A percentile compares a stretch with the other conserved stretches of the same genome.
These are phyloP conservation scores for Breviolum minutum DNA, from an alignment of 73 alveolate species.

Conservation along the genomic window DNA sequence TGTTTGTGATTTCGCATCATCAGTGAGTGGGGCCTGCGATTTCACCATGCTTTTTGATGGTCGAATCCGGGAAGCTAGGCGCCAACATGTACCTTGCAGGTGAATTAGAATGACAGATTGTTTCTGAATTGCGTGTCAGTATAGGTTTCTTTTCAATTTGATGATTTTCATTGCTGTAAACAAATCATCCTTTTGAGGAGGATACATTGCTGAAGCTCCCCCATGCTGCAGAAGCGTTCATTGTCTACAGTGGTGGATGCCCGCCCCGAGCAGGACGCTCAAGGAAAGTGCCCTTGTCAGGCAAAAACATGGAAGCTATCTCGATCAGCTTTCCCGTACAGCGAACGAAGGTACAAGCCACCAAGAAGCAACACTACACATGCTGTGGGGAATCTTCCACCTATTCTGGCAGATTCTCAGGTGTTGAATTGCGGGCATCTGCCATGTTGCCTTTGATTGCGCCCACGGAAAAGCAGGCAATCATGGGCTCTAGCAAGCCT, in stretches of 20 bases:
- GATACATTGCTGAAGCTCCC: neutral
- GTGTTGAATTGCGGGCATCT: neutral
- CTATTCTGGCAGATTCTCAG: constrained; percentile 1
- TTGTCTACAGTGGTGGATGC: constrained; percentile 15
- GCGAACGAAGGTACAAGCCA: neutral
- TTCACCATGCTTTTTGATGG: constrained; percentile 28
- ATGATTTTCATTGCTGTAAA: neutral
- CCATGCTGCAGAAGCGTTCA: neutral
- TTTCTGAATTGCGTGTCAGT: too few species aligned
- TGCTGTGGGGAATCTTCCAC: constrained; percentile 11
- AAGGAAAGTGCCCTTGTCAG: constrained; percentile 23
- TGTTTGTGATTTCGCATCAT: neutral
- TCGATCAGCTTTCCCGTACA: neutral
- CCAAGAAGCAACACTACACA: neutral
- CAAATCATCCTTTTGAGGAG: neutral
- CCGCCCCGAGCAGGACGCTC: constrained; percentile 33
- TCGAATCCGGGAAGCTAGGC: neutral
- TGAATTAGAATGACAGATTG: neutral
- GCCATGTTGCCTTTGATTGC: neutral
- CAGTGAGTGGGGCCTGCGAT: neutral
- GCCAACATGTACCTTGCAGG: neutral
- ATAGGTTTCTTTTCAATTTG: too few species aligned
- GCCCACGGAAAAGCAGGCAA: neutral
- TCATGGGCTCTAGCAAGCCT: neutral
- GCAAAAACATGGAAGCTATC: neutral